Base-by-base conservation (phyloP, 2,329 filamentous ascomycete species). In the Rutstroemia sp. region DNA sequence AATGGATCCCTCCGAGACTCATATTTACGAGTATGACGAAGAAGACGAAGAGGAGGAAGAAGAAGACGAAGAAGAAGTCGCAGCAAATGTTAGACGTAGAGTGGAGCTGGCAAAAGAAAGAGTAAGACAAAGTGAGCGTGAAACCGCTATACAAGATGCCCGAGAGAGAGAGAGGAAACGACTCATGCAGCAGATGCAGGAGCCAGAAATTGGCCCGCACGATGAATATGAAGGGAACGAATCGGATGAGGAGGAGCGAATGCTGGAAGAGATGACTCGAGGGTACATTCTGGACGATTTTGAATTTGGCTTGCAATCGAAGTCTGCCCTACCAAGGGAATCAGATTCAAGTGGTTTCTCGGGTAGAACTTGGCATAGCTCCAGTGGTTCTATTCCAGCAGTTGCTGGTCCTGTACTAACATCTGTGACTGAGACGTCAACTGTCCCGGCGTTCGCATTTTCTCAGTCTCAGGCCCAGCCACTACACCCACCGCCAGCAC, bases 231-330 rank as follows among this genome's bases (percentile, higher is more conserved):
- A 84, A 19, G 84, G 81, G 9, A 77, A 80, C 58, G 83, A 83
- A 30, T 83, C 81, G 0, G 83, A 91, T 55, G 88, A 92, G 62
- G 79, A 82, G 67, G 88, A 92, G 67, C 79, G 85, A 37, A 79
- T 91, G 53, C 72, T 96, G 49, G 92, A 96, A 60, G 90, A 96
- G 69, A 90, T 97, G 80, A 91, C 89, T 0, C 83, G 82, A 61
- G 89, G 88, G 53, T 92, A 91, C 70, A 81, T 85, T 54, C 84
- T 94, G 66, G 89, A 92, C 56, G 87, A 92, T 56, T 95, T 95
- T 67, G 80, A 89, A 57, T 88, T 92, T 67, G 86, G 83, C 54
- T 72, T 85, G 37, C 80, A 83, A 64, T 80, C 79, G 5, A 89
- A 86, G 64, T 85, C 82, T 16, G 78, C 84, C 25, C 71, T 89